Evolutionary conservation across 345 rosid genomes (phyloP), one percentile per base, ranked within the genome.

Genomic region (Chamaenerion angustifolium): DNA sequence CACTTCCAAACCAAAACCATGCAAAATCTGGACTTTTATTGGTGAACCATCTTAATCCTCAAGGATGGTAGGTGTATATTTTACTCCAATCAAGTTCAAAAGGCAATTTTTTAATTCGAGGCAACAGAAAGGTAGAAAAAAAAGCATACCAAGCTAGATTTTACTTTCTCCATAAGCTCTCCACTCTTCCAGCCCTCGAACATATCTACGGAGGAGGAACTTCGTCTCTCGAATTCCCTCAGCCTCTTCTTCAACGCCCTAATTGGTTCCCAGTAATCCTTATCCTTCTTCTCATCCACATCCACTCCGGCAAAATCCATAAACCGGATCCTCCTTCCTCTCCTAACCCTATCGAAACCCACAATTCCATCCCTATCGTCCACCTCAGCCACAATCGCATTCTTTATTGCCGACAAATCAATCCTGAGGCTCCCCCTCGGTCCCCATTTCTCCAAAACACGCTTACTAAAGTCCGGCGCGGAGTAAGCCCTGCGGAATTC

Each of bases 401-500:
- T 83, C 74, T 67, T 82, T 62, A 81, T 83, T 27, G 86, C 81
- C 45, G 94, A 90, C 48, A 90, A 48, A 66, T 90, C 95, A 2
- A 90, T 81, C 60, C 76, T 82, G 47, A 83, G 54, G 65, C 62
- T 83, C 51, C 92, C 83, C 63, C 75, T 70, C 2, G 94, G 84
- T 0, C 71, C 73, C 98, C 88, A 83, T 69, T 71, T 83, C 80
- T 83, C 94, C 69, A 81, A 62, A 25, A 85, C 98, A 57, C 73
- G 81, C 60, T 81, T 76, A 27, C 98, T 90, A 10, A 90, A 74
- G 60, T 81, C 94, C 46, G 95, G 98, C 42, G 92, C 92, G 16
- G 95, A 83, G 60, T 87, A 92, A n/a, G 71, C 86, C 76, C 93
- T 73, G 21, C 95, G 83, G 17, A 92, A 72, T 73, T 92, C 98